These are phyloP conservation scores for Neoboletus brunneissimus DNA, from an alignment of 768 basidiomycete species.

Conservation along the genomic window DNA sequence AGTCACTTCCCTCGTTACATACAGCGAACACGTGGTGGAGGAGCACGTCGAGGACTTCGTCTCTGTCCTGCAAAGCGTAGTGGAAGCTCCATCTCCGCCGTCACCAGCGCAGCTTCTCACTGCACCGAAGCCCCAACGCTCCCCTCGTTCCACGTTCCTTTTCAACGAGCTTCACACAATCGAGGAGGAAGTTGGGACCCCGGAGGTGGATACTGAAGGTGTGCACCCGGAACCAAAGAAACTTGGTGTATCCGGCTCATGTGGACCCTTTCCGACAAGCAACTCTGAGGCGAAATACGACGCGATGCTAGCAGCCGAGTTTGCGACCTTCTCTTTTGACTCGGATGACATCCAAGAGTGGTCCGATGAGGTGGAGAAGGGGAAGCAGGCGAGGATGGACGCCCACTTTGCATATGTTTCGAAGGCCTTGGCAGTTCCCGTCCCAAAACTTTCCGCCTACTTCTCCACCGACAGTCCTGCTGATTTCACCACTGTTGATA, in stretches of 20 bases:
- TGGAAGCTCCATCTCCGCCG: neutral
- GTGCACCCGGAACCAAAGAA: neutral
- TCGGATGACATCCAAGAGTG: slow-evolving; percentile 14
- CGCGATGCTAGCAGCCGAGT: slow-evolving; percentile 8
- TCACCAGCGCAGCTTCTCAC: neutral
- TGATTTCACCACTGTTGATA: neutral
- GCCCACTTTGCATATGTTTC: slow-evolving; percentile 12
- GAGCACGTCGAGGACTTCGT: slow-evolving; percentile 3
- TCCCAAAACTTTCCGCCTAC: slow-evolving; percentile 9
- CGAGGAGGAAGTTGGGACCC: neutral
- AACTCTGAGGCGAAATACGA: slow-evolving; percentile 8
- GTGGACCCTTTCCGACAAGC: neutral
- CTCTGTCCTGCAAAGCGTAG: neutral
- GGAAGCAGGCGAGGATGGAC: slow-evolving; percentile 11
- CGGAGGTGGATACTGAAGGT: neutral
- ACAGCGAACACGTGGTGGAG: neutral
- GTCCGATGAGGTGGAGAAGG: slow-evolving; percentile 13
- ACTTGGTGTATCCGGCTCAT: neutral
- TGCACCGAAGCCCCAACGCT: neutral
- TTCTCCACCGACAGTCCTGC: neutral
- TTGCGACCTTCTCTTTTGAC: slow-evolving; percentile 8
- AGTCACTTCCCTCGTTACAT: neutral
- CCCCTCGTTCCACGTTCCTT: neutral
- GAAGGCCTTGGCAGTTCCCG: slow-evolving; percentile 6
- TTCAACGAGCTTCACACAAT: neutral